Conservation (phyloP, 768 basidiomycete genomes). For the Lactarius tabidus region DNA sequence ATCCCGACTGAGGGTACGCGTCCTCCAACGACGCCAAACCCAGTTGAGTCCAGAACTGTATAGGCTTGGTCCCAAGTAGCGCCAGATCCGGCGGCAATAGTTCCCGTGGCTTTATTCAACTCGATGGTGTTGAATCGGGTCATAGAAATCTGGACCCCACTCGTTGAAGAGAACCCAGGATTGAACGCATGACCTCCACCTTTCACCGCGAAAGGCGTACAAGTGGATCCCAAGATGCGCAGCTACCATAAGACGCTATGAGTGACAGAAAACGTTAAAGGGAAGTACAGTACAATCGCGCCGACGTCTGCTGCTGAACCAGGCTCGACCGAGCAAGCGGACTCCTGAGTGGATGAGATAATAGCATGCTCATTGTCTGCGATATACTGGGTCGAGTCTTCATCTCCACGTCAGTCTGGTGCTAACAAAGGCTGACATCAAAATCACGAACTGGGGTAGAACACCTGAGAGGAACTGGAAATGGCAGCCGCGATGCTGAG, state of each 20-base stretch:
- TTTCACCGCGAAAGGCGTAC: not conserved
- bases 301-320: slow-evolving; percentile 24
- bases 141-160: slow-evolving; percentile 31
- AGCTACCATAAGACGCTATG: slow-evolving; percentile 1
- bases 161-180: slow-evolving; percentile 29
- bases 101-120: slow-evolving; percentile 1
- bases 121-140: slow-evolving; percentile 20
- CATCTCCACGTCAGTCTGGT: not conserved
- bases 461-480: not conserved
- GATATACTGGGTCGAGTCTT: not conserved
- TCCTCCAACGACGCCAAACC: slow-evolving; percentile 28
- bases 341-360: not conserved
- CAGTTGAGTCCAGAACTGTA: slow-evolving; percentile 11
- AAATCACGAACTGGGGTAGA: not conserved
- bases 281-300: slow-evolving; percentile 14
- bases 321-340: slow-evolving; percentile 25
- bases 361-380: not conserved
- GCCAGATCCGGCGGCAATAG: slow-evolving; percentile 27
- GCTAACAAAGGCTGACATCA: not conserved
- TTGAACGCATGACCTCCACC: slow-evolving; percentile 26
- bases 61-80: slow-evolving; percentile 30
- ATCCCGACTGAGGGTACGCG: slow-evolving; percentile 27
- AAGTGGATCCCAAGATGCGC: slow-evolving; percentile 10
- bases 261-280: not conserved
- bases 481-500: not conserved